phyloP scores from a whole-genome alignment of 2,329 filamentous ascomycete genomes.

The Sporothrix brasiliensis region DNA sequence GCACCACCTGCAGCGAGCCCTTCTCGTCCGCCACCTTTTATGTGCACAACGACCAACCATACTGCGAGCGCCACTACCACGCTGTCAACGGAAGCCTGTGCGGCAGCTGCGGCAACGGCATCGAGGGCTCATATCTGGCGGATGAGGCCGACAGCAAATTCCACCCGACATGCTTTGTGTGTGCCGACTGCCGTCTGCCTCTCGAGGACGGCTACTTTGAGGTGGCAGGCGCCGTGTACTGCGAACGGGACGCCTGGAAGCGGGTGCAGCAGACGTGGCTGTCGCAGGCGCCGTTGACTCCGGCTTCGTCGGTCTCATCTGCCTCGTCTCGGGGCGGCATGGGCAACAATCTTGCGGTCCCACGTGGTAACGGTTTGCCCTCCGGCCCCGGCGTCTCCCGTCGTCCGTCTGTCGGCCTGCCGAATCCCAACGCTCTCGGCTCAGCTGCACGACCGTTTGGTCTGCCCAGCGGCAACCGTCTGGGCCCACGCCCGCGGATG shows the following conservation, averaged over 20 bases:
- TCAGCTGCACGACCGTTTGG: conserved; percentile 40
- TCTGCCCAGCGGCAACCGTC: conserved; percentile 42
- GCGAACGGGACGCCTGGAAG: conserved; percentile 79
- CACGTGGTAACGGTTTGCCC: conserved; percentile 27
- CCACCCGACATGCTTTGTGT: conserved; percentile 85
- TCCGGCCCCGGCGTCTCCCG: conserved; percentile 24
- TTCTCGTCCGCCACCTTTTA: conserved; percentile 93
- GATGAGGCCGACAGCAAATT: conserved; percentile 78
- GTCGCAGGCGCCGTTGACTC: background rate
- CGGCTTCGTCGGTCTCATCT: background rate
- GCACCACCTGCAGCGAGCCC: conserved; percentile 76
- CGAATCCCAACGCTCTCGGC: conserved; percentile 27
- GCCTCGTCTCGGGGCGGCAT: background rate
- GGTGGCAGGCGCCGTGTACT: conserved; percentile 76
- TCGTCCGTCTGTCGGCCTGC: conserved; percentile 29
- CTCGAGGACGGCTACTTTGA: conserved; percentile 90
- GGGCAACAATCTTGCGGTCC: conserved; percentile 20
- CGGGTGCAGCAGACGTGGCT: conserved; percentile 44
- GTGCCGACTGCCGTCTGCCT: conserved; percentile 72
- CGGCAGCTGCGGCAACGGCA: conserved; percentile 75
- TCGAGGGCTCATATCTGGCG: conserved; percentile 92
- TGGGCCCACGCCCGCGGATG: conserved; percentile 49
- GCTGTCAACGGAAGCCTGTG: conserved; percentile 87
- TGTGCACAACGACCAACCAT: conserved; percentile 82
- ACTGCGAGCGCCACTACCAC: conserved; percentile 92